Evolutionary conservation across 306 rosid species (phyloP).

Genomic region (Canavalia ensiformis): DNA sequence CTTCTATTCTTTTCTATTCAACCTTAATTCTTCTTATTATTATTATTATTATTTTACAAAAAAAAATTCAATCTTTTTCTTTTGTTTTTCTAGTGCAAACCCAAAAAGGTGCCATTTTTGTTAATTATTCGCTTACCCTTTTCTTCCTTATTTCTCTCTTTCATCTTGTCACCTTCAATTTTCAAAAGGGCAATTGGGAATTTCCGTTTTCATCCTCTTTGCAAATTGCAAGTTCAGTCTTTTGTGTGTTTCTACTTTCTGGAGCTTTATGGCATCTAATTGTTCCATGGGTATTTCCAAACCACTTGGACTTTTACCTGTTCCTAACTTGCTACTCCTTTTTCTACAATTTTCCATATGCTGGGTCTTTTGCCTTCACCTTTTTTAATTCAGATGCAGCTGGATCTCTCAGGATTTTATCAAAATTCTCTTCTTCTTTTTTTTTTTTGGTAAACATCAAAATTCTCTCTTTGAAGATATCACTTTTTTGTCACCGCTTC

Average conservation of each 20-base stretch:
- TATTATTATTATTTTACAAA: no score
- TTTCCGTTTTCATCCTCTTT: background rate
- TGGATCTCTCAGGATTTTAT: slow-evolving; percentile 47
- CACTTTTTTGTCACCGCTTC: slow-evolving; percentile 15
- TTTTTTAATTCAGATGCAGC: slow-evolving; percentile 32
- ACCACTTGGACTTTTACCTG: slow-evolving; percentile 34
- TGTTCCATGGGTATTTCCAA: slow-evolving; percentile 39
- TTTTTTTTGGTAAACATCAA: no score
- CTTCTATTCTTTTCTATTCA: no score
- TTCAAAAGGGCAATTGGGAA: slow-evolving; percentile 7
- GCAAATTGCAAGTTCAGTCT: background rate
- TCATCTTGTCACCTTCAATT: slow-evolving; percentile 32
- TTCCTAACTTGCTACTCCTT: background rate
- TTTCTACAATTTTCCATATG: background rate
- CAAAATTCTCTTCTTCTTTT: slow-evolving; percentile 29
- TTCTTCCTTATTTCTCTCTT: slow-evolving; percentile 1
- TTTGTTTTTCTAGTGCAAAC: background rate
- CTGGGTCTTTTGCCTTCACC: background rate
- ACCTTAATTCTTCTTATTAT: no score
- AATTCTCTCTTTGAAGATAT: no score
- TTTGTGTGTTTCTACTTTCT: background rate
- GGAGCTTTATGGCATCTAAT: background rate
- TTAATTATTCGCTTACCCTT: no score
- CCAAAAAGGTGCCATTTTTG: background rate
- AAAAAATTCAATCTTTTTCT: no score